A percentile compares a stretch with the other conserved stretches of the same genome.
Conservation (phyloP, 202 grass and related monocot genomes). For the Dendrocalamus latiflorus region DNA sequence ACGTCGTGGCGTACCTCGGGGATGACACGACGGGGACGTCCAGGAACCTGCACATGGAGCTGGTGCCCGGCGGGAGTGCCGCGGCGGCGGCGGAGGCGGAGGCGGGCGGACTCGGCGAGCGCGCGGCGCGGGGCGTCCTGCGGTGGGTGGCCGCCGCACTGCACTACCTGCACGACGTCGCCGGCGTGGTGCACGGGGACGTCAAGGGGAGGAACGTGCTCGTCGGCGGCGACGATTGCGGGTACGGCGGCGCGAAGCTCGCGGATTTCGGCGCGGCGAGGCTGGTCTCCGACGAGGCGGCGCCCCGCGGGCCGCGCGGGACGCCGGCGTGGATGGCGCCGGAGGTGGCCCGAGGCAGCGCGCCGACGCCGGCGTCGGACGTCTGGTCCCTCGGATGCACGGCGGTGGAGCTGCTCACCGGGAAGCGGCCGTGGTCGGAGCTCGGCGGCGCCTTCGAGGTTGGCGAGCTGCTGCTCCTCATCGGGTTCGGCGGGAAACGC, state of each 20-base stretch:
- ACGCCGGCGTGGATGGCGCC: conserved; percentile 94
- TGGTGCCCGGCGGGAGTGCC: conserved; percentile 52
- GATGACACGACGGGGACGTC: conserved; percentile 24
- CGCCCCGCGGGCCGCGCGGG: conserved; percentile 25
- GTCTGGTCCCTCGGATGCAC: conserved; percentile 93
- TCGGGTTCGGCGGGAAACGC: conserved; percentile 51
- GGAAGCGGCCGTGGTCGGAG: conserved; percentile 61
- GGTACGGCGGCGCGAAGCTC: conserved; percentile 43
- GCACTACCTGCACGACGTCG: conserved; percentile 65
- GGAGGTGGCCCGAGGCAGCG: conserved; percentile 62
- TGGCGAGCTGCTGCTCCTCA: conserved; percentile 41
- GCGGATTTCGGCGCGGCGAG: conserved; percentile 75
- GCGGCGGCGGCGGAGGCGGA: conserved; percentile 47
- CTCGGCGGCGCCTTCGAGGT: conserved; percentile 37
- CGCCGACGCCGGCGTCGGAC: conserved; percentile 57
- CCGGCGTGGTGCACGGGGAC: conserved; percentile 84
- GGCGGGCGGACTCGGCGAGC: conserved; percentile 29
- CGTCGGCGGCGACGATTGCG: background rate
- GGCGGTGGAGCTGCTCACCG: conserved; percentile 69
- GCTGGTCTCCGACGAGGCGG: background rate
- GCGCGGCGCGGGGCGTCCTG: conserved; percentile 32
- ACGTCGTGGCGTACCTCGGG: conserved; percentile 70
- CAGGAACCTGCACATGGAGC: conserved; percentile 89
- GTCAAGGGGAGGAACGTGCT: conserved; percentile 93
- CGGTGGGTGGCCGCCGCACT: conserved; percentile 52